A percentile compares a stretch with the other conserved stretches of the same genome.
Evolutionary conservation across 202 grass and related monocot genomes (phyloP).

Genomic region (Alloteropsis angusta): DNA sequence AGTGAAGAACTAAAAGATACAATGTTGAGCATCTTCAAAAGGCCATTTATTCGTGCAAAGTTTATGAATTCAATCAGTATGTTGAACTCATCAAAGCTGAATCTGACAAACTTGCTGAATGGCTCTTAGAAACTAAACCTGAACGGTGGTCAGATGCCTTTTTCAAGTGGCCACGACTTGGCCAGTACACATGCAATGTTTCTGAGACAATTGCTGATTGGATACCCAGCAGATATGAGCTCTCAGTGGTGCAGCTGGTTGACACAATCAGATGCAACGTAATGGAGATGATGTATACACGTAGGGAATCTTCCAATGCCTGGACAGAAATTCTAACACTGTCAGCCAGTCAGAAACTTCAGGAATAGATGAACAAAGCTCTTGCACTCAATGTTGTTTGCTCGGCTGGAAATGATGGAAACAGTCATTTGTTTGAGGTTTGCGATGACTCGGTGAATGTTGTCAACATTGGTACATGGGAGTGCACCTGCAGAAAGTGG

Average conservation of each 20-base stretch:
- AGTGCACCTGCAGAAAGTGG: conserved; percentile 82
- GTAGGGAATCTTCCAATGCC: conserved; percentile 55
- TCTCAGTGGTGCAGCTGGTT: conserved; percentile 85
- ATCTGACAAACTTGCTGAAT: conserved; percentile 82
- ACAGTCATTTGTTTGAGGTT: conserved; percentile 67
- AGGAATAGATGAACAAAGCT: conserved; percentile 63
- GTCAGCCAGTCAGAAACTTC: conserved; percentile 64
- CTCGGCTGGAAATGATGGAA: conserved; percentile 32
- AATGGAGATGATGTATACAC: conserved; percentile 95
- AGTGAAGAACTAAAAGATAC: conserved; percentile 63
- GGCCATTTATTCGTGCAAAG: conserved; percentile 72
- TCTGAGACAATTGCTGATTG: conserved; percentile 51
- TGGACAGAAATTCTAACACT: conserved; percentile 69
- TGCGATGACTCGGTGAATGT: conserved; percentile 63
- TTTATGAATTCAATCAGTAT: conserved; percentile 69
- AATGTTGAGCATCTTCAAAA: conserved; percentile 66
- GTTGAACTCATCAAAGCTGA: conserved; percentile 64
- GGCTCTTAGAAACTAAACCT: conserved; percentile 84
- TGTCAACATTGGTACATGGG: conserved; percentile 58
- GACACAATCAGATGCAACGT: conserved; percentile 84
- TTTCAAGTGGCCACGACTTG: conserved; percentile 68
- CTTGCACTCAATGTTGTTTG: conserved; percentile 47
- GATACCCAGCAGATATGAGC: conserved; percentile 65
- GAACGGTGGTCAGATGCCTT: conserved; percentile 90
- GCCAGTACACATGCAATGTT: conserved; percentile 65